Percentiles rank a stretch among this genome's conserved stretches.
Evolutionary conservation across 1,139 yeast genomes (phyloP).

Genomic region (Zygoascus hellenicus): DNA sequence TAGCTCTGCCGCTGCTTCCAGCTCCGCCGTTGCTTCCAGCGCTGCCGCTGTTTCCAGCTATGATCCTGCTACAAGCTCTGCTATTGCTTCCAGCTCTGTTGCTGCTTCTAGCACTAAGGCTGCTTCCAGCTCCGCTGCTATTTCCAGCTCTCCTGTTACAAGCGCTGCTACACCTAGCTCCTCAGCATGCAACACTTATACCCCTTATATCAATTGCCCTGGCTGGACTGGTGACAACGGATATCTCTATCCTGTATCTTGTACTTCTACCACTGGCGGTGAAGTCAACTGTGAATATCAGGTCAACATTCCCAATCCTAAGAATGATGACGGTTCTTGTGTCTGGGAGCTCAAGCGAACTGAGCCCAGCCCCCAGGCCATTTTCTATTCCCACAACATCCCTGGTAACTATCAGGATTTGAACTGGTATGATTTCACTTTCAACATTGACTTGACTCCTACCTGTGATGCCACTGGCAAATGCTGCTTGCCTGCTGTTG

Average conservation of each 20-base stretch:
- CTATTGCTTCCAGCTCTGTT: slow-evolving; percentile 9
- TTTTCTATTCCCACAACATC: neutral
- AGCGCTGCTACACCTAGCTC: slow-evolving; percentile 8
- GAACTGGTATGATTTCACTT: slow-evolving; percentile 6
- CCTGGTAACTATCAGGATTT: neutral
- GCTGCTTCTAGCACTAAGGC: slow-evolving; percentile 5
- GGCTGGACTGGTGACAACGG: slow-evolving; percentile 5
- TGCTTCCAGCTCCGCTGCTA: slow-evolving; percentile 7
- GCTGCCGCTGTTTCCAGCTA: slow-evolving; percentile 1
- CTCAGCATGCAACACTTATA: slow-evolving; percentile 9
- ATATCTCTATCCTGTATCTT: neutral
- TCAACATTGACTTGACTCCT: neutral
- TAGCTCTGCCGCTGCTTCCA: neutral
- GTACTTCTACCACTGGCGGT: neutral
- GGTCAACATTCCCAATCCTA: neutral
- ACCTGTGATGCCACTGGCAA: neutral
- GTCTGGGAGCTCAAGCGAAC: neutral
- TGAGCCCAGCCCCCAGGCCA: neutral
- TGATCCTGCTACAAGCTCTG: slow-evolving; percentile 7
- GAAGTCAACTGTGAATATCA: neutral
- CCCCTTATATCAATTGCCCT: slow-evolving; percentile 7
- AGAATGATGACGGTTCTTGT: neutral
- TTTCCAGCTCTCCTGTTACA: neutral
- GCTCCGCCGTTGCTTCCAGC: neutral
- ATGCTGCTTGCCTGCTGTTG: slow-evolving; percentile 4